Evolutionary conservation across 441 rosid species (phyloP), one percentile per base, ranked within the genome.

Genomic region (Populus hybrid): DNA sequence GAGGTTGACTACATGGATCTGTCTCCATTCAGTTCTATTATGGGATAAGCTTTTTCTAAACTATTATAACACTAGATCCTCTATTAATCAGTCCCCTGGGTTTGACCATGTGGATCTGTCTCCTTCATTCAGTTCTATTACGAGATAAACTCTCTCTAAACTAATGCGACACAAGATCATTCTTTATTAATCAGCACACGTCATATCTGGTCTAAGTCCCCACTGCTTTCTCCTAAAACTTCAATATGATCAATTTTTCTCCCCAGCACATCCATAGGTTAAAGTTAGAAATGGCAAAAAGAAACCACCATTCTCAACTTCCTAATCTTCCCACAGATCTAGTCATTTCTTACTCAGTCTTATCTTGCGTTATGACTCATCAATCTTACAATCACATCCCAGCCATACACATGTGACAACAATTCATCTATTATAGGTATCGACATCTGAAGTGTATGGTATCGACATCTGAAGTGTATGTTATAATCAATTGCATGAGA

Each of bases 341-440:
- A 50, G 0, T 50, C 57, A 14, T 50, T 50, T 50, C 57, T 50
- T 50, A 50, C 57, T 50, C 57, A 50, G 6, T 50, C 57, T 50
- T 50, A 50, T 50, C 57, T 14, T 16, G 18, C 57, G 6, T 50
- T 50, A 14, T 50, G 19, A 50, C 57, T 50, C 57, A 50, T 14
- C 57, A 50, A 50, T 50, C 57, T 50, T 50, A 14, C 57, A 50
- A 50, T 50, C 18, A 50, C 57, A 50, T 50, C 57, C 57, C 57
- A 50, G n/a, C 19, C 57, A 50, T 50, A 50, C 19, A 50, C 7
- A 50, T 50, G 57, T 38, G 28, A 68, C 4, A 7, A 61, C n/a
- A 70, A 3, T 70, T 38, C 64, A 77, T 69, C 35, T 34, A 70
- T 38, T 63, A 40, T 61, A 70, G 75, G 40, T 64, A 28, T 40